Evolutionary conservation across 352 stramenopile species (phyloP).

Genomic region (Phytophthora constricta): DNA sequence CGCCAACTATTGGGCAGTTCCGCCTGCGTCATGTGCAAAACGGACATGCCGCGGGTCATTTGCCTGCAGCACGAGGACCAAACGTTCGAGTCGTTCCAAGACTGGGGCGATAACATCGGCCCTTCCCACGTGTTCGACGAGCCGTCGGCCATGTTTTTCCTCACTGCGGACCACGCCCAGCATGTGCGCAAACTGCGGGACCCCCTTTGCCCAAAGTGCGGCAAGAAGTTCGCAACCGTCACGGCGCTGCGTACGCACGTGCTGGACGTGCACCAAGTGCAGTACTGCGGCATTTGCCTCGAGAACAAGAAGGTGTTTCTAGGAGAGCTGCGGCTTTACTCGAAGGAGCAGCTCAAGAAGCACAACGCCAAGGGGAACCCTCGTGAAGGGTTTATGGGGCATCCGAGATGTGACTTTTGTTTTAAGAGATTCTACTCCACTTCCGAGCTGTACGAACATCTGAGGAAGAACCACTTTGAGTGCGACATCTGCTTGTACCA

Average conservation of each 20-base stretch:
- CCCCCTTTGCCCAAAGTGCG: slow-evolving; percentile 72
- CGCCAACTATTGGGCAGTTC: slow-evolving; percentile 83
- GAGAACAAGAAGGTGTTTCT: slow-evolving; percentile 92
- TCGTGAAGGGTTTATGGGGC: slow-evolving; percentile 80
- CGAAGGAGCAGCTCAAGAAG: slow-evolving; percentile 77
- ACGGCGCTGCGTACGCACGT: slow-evolving; percentile 77
- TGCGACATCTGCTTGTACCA: slow-evolving; percentile 90
- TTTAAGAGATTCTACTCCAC: slow-evolving; percentile 89
- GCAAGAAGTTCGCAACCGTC: slow-evolving; percentile 75
- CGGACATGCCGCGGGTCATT: slow-evolving; percentile 88
- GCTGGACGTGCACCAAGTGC: slow-evolving; percentile 71
- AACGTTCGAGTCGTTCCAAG: slow-evolving; percentile 89
- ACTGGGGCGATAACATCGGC: slow-evolving; percentile 92
- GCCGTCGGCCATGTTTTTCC: slow-evolving; percentile 87
- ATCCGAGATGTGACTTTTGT: slow-evolving; percentile 91
- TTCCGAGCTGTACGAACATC: slow-evolving; percentile 87
- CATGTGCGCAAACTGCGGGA: slow-evolving; percentile 74
- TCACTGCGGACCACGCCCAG: slow-evolving; percentile 69
- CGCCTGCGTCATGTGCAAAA: slow-evolving; percentile 88
- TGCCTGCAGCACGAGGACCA: slow-evolving; percentile 71
- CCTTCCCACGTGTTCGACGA: slow-evolving; percentile 88
- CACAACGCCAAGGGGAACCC: slow-evolving; percentile 79
- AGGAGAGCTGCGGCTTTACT: slow-evolving; percentile 77
- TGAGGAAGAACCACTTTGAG: slow-evolving; percentile 93
- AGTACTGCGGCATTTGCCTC: slow-evolving; percentile 87